These are phyloP conservation scores for Lumnitzera racemosa DNA, from an alignment of 345 rosid genomes.

Conservation along the genomic window DNA sequence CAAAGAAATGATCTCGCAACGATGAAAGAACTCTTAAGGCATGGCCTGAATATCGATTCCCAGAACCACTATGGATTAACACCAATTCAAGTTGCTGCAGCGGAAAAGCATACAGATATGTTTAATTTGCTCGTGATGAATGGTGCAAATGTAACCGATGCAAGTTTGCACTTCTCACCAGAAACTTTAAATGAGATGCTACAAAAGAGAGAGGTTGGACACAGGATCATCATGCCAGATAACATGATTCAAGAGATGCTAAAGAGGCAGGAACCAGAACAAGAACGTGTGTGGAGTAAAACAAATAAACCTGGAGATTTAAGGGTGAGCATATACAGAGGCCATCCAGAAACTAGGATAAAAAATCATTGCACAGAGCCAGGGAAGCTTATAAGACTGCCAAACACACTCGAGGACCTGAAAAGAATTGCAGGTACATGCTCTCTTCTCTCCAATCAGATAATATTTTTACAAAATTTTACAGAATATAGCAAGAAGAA, in stretches of 20 bases:
- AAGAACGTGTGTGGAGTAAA: conserved; percentile 11
- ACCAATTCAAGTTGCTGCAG: conserved; percentile 57
- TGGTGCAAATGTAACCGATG: conserved; percentile 46
- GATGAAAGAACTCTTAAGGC: conserved; percentile 52
- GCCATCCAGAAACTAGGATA: conserved; percentile 61
- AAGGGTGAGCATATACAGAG: conserved; percentile 69
- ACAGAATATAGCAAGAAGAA: neutral
- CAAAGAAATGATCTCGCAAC: conserved; percentile 45
- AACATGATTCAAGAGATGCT: conserved; percentile 16
- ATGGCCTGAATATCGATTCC: conserved; percentile 47
- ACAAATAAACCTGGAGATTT: neutral
- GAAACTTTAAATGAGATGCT: conserved; percentile 32
- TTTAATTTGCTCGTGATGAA: conserved; percentile 53
- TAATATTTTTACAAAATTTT: neutral
- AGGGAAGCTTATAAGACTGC: conserved; percentile 61
- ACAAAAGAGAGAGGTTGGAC: conserved; percentile 35
- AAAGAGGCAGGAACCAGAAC: conserved; percentile 19
- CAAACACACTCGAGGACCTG: conserved; percentile 64
- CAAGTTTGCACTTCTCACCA: conserved; percentile 19
- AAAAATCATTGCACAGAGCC: conserved; percentile 26
- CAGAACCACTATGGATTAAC: conserved; percentile 51
- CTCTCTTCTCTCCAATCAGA: neutral
- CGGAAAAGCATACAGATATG: conserved; percentile 50
- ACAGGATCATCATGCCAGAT: conserved; percentile 24
- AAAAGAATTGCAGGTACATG: conserved; percentile 64